Evolutionary conservation across 2,329 filamentous ascomycete species (phyloP).

Genomic region (Calonectria hongkongensis): DNA sequence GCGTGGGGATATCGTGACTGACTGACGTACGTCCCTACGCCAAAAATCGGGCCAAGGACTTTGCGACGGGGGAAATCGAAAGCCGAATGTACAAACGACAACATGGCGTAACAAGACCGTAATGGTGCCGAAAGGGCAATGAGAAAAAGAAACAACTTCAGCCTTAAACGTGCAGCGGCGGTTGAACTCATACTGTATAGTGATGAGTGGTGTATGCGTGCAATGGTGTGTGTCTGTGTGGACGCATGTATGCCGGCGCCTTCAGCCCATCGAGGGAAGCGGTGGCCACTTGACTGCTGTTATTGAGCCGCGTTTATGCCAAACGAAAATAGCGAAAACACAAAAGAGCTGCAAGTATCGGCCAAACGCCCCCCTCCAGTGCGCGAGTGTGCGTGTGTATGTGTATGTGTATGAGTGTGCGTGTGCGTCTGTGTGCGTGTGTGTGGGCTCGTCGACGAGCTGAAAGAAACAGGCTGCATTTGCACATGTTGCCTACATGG

Average conservation of each 20-base stretch:
- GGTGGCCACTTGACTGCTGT: background rate
- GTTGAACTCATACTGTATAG: constrained; percentile 16
- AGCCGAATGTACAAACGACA: background rate
- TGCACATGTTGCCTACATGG: constrained; percentile 22
- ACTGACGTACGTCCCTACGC: background rate
- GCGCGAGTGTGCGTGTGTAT: constrained; percentile 2
- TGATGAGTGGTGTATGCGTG: background rate
- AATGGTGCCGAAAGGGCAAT: background rate
- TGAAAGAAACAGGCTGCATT: constrained; percentile 31
- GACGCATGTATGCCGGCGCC: too few relatives aligned
- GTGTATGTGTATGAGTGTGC: background rate
- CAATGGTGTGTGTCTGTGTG: background rate
- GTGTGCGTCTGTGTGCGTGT: background rate
- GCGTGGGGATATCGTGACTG: constrained; percentile 8
- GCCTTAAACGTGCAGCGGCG: background rate
- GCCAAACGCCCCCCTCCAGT: background rate
- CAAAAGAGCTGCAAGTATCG: constrained; percentile 8
- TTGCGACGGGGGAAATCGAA: background rate
- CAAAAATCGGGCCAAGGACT: constrained; percentile 3
- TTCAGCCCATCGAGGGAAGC: background rate
- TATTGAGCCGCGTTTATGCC: constrained; percentile 13
- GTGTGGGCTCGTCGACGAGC: constrained; percentile 17
- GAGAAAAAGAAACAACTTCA: constrained; percentile 11
- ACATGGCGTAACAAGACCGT: constrained; percentile 10
- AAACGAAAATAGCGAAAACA: constrained; percentile 23